These are phyloP conservation scores for Tricholoma saponaceum DNA, from an alignment of 768 basidiomycete species.

Conservation along the genomic window DNA sequence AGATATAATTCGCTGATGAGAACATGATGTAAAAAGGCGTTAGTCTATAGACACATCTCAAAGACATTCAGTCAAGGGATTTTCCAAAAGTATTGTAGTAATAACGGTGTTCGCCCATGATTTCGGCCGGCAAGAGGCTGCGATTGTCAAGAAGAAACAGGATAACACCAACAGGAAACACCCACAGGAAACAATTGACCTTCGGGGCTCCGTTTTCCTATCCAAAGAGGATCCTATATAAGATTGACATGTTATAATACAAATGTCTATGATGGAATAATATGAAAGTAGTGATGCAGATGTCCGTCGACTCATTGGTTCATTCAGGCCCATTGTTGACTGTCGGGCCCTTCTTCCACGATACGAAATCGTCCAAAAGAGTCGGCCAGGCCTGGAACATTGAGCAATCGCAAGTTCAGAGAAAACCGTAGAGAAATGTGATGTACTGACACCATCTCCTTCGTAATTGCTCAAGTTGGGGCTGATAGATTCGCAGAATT, in stretches of 20 bases:
- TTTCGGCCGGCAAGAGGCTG: not conserved
- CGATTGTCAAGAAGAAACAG: not conserved
- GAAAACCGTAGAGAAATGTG: not conserved
- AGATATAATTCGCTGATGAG: no score
- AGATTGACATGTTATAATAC: not conserved
- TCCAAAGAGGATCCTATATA: not conserved
- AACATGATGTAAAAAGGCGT: no score
- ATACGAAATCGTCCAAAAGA: slow-evolving; percentile 73
- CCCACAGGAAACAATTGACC: no score
- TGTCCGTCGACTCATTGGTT: not conserved
- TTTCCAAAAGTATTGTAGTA: no score
- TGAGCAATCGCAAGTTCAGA: not conserved
- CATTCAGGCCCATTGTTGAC: not conserved
- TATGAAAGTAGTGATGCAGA: not conserved
- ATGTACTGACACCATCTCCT: slow-evolving; percentile 60
- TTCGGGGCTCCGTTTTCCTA: not conserved
- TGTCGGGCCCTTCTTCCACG: slow-evolving; percentile 47
- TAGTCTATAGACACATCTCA: no score
- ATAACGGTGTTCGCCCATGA: no score
- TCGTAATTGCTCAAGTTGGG: slow-evolving; percentile 65
- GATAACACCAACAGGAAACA: not conserved
- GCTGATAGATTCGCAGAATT: slow-evolving; percentile 66
- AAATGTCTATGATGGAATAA: not conserved
- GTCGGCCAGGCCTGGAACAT: slow-evolving; percentile 73
- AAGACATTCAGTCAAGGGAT: no score